phyloP scores from a whole-genome alignment of 208 protist genomes.

The Crithidia brevicula region DNA sequence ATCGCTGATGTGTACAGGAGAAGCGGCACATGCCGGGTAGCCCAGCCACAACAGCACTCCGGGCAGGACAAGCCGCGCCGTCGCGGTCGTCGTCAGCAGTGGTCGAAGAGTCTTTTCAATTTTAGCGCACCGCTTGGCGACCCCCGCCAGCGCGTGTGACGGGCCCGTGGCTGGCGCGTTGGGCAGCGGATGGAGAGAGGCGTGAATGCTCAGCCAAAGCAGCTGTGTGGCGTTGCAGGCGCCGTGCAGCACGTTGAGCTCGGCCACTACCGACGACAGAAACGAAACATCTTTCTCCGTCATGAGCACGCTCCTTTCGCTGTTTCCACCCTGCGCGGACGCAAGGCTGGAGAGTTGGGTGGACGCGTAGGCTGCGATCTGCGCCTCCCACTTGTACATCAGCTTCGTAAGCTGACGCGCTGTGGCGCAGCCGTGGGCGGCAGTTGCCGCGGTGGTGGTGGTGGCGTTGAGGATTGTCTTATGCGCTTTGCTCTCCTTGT shows the following conservation, averaged over 20 bases:
- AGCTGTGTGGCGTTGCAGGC: constrained; percentile 26
- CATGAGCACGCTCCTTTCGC: too few species aligned
- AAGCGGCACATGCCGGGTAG: not conserved
- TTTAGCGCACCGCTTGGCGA: constrained; percentile 11
- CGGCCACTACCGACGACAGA: constrained; percentile 4
- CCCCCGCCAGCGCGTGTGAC: not conserved
- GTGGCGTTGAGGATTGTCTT: too few species aligned
- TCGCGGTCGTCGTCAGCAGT: not conserved
- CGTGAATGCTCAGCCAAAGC: constrained; percentile 14
- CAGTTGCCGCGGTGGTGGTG: constrained; percentile 1
- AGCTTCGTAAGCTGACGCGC: constrained; percentile 13
- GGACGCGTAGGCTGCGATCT: constrained; percentile 17
- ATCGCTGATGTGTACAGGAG: not conserved
- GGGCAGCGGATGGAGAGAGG: not conserved
- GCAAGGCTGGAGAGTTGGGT: constrained; percentile 13
- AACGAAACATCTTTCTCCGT: not conserved
- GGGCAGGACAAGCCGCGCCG: constrained; percentile 25
- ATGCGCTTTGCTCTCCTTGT: not conserved
- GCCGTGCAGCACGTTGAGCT: constrained; percentile 14
- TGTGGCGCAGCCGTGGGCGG: constrained; percentile 5
- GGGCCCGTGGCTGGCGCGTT: not conserved
- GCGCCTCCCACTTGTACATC: constrained; percentile 31
- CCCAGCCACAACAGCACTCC: constrained; percentile 26
- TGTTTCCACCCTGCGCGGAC: too few species aligned
- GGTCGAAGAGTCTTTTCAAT: constrained; percentile 14